These are phyloP conservation scores for Blastobotrys apis DNA, from an alignment of 1,139 yeast genomes.

Conservation along the genomic window DNA sequence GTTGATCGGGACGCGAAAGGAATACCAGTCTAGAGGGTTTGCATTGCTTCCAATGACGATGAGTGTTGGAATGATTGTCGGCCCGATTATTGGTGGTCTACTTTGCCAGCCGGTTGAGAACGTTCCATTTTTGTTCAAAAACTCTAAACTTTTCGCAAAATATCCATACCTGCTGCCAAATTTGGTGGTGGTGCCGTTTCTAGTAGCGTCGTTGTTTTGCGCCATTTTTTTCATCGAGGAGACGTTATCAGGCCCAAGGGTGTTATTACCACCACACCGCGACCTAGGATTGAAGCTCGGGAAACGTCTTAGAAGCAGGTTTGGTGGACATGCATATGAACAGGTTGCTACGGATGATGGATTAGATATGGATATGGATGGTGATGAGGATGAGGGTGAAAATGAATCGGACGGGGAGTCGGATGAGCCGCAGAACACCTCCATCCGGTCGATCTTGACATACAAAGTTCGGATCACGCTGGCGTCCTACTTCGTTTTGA, in stretches of 20 bases:
- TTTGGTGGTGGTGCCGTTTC: slow-evolving; percentile 45
- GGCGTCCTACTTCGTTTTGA: slow-evolving; percentile 30
- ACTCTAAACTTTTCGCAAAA: slow-evolving; percentile 33
- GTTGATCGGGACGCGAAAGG: slow-evolving; percentile 45
- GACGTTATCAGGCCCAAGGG: slow-evolving; percentile 44
- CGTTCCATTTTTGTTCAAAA: slow-evolving; percentile 24
- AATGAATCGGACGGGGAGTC: background rate
- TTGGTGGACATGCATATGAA: slow-evolving; percentile 2
- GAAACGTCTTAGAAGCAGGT: slow-evolving; percentile 14
- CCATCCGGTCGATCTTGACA: slow-evolving; percentile 22
- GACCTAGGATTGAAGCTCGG: slow-evolving; percentile 42
- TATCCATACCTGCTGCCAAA: slow-evolving; percentile 61
- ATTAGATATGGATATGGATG: slow-evolving; percentile 7
- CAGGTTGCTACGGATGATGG: slow-evolving; percentile 12
- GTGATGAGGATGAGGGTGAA: slow-evolving; percentile 8
- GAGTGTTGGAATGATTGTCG: slow-evolving; percentile 52
- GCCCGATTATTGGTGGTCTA: slow-evolving; percentile 43
- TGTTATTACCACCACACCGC: slow-evolving; percentile 47
- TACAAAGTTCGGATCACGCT: slow-evolving; percentile 29
- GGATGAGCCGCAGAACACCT: slow-evolving; percentile 10
- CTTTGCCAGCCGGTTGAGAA: slow-evolving; percentile 36
- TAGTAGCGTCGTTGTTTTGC: slow-evolving; percentile 37
- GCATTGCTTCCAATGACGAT: slow-evolving; percentile 54
- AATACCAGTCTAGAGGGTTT: slow-evolving; percentile 58
- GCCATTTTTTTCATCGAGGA: slow-evolving; percentile 55